A percentile compares a stretch with the other conserved stretches of the same genome.
phyloP scores from a whole-genome alignment of 495 filamentous ascomycete species.

The Penicillium malachiteum region DNA sequence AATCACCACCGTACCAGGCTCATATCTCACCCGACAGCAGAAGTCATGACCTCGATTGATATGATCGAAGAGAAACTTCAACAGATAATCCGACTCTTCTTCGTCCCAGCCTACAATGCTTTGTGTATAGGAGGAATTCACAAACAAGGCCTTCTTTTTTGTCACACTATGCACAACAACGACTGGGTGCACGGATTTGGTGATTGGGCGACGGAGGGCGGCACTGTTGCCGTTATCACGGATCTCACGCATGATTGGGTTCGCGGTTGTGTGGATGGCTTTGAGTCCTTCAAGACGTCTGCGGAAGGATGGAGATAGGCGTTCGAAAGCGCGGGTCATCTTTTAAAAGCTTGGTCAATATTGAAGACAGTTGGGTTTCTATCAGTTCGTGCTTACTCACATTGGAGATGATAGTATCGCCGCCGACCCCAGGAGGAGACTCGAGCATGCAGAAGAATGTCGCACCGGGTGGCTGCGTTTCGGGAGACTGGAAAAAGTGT shows the following conservation, averaged over 20 bases:
- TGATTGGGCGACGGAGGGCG: background rate
- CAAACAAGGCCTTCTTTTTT: background rate
- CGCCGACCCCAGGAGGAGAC: background rate
- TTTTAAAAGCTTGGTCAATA: constrained; percentile 2
- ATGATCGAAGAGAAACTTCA: constrained; percentile 3
- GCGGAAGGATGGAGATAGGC: constrained; percentile 1
- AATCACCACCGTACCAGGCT: constrained; percentile 1
- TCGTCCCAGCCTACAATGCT: constrained; percentile 8
- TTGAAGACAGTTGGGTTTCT: no score
- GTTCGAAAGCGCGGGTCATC: constrained; percentile 3
- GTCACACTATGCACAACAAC: constrained; percentile 1
- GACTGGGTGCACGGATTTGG: background rate
- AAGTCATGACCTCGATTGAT: constrained; percentile 3
- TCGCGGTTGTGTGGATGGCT: background rate
- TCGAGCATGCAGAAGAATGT: constrained; percentile 5
- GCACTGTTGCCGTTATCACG: background rate
- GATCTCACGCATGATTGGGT: background rate
- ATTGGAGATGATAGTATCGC: constrained; percentile 7
- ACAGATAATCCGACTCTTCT: constrained; percentile 1
- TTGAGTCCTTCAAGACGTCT: constrained; percentile 1
- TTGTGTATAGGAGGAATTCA: constrained; percentile 1
- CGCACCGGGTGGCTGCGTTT: constrained; percentile 5
- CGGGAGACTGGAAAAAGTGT: constrained; percentile 5
- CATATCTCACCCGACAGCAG: constrained; percentile 1
- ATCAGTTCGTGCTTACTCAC: no score